A percentile compares a stretch with the other conserved stretches of the same genome.
phyloP scores from a whole-genome alignment of 495 filamentous ascomycete species.

The Thozetella sp. region DNA sequence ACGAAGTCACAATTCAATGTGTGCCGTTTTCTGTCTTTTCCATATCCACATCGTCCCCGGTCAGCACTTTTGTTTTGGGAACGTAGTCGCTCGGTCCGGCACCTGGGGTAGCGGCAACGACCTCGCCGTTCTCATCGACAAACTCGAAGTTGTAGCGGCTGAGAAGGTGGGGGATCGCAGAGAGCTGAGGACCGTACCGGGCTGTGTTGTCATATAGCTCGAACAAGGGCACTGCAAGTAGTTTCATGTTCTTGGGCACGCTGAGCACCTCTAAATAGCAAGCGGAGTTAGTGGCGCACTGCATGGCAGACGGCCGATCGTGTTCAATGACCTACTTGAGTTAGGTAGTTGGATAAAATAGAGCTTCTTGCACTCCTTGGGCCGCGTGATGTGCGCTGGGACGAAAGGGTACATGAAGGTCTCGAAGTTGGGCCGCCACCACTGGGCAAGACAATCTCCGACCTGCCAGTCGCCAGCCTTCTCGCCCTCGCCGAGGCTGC shows the following conservation, averaged over 20 bases:
- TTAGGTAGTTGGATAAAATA: slow-evolving; percentile 94
- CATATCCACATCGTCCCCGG: slow-evolving; percentile 66
- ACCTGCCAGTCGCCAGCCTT: slow-evolving; percentile 93
- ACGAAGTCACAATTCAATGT: slow-evolving; percentile 6
- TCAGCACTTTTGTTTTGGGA: slow-evolving; percentile 73
- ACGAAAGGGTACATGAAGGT: slow-evolving; percentile 99
- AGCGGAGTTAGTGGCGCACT: slow-evolving; percentile 16
- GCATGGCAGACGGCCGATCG: not conserved
- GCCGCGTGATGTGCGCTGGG: slow-evolving; percentile 90
- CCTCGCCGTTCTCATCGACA: slow-evolving; percentile 91
- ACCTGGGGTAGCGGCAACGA: slow-evolving; percentile 85
- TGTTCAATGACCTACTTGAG: slow-evolving; percentile 67
- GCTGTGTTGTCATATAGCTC: slow-evolving; percentile 97
- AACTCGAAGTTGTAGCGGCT: slow-evolving; percentile 98
- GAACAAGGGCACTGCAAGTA: slow-evolving; percentile 93
- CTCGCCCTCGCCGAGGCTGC: slow-evolving; percentile 82
- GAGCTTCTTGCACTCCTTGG: slow-evolving; percentile 99
- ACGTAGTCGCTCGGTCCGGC: slow-evolving; percentile 51
- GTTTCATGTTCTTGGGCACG: slow-evolving; percentile 99
- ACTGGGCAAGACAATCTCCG: slow-evolving; percentile 91
- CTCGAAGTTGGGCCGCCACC: slow-evolving; percentile 99
- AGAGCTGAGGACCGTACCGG: slow-evolving; percentile 92
- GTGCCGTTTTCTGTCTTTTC: slow-evolving; percentile 34
- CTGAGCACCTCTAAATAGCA: slow-evolving; percentile 77
- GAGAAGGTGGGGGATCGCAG: slow-evolving; percentile 91